A percentile compares a stretch with the other conserved stretches of the same genome.
Conservation (phyloP, 1,284 basidiomycete genomes). For the Rhodofomes roseus region DNA sequence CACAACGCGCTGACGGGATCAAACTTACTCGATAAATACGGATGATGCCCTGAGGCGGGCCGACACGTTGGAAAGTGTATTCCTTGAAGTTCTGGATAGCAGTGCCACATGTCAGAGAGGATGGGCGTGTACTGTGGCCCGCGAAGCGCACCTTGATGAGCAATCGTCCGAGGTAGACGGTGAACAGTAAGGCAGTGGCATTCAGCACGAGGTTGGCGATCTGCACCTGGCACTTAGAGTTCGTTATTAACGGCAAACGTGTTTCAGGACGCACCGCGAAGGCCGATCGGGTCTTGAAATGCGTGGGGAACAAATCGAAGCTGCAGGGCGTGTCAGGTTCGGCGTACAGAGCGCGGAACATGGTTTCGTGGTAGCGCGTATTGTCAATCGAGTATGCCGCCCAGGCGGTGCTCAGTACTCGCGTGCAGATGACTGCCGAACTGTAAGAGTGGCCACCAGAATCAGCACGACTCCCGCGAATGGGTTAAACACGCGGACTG, state of each 20-base stretch:
- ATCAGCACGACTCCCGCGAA: not conserved
- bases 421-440: constrained; percentile 45
- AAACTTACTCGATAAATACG: constrained; percentile 44
- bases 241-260: constrained; percentile 31
- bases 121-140: not conserved
- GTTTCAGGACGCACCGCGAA: constrained; percentile 17
- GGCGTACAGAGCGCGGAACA: constrained; percentile 37
- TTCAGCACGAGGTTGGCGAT: constrained; percentile 48
- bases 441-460: constrained; percentile 21
- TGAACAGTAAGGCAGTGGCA: constrained; percentile 38
- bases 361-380: constrained; percentile 31
- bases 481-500: not conserved
- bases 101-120: not conserved
- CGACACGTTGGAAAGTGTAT: constrained; percentile 50
- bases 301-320: constrained; percentile 41
- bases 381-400: constrained; percentile 49
- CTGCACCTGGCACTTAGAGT: constrained; percentile 22
- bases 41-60: constrained; percentile 46
- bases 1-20: not conserved
- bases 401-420: constrained; percentile 45
- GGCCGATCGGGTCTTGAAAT: constrained; percentile 36
- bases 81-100: constrained; percentile 5
- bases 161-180: constrained; percentile 41
- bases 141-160: constrained; percentile 39
- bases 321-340: constrained; percentile 42